Percentiles rank a stretch among this genome's conserved stretches.
phyloP scores from a whole-genome alignment of 768 basidiomycete species.

The Phaeotremella skinneri region DNA sequence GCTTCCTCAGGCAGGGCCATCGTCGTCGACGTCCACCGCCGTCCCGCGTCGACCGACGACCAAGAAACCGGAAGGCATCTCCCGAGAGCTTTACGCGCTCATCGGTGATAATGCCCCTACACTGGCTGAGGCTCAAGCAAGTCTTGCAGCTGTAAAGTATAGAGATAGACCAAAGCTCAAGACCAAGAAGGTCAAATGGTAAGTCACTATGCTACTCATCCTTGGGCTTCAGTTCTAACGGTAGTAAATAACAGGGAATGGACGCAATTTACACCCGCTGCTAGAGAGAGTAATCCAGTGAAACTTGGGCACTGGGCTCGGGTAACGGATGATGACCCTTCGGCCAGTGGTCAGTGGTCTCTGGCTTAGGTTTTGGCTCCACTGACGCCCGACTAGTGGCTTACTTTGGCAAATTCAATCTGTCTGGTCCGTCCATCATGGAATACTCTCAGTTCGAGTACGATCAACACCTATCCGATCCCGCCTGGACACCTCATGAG shows the following conservation, averaged over 20 bases:
- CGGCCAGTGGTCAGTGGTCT: conserved; percentile 12
- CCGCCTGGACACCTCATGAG: conserved; percentile 86
- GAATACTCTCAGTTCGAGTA: conserved; percentile 79
- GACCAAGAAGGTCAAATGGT: conserved; percentile 71
- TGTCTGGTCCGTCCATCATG: conserved; percentile 57
- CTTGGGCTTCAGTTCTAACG: background rate
- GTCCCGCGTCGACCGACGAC: conserved; percentile 51
- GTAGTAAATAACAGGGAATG: conserved; percentile 63
- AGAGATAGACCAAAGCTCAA: conserved; percentile 81
- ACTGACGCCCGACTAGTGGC: conserved; percentile 22
- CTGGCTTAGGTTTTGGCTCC: background rate
- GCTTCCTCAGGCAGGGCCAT: conserved; percentile 52
- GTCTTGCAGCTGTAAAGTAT: conserved; percentile 52
- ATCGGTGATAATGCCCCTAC: conserved; percentile 92
- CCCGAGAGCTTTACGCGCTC: conserved; percentile 85
- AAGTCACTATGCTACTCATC: conserved; percentile 10
- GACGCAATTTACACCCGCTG: conserved; percentile 65
- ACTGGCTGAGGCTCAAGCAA: conserved; percentile 56
- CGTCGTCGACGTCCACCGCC: conserved; percentile 52
- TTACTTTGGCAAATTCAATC: conserved; percentile 82
- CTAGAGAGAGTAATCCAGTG: conserved; percentile 60
- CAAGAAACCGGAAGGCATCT: conserved; percentile 68
- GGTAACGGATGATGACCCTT: conserved; percentile 24
- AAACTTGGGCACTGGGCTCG: conserved; percentile 72
- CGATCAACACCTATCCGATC: conserved; percentile 72